Evolutionary conservation across 2,329 filamentous ascomycete genomes (phyloP).

Genomic region (Leptographium galeiforme): DNA sequence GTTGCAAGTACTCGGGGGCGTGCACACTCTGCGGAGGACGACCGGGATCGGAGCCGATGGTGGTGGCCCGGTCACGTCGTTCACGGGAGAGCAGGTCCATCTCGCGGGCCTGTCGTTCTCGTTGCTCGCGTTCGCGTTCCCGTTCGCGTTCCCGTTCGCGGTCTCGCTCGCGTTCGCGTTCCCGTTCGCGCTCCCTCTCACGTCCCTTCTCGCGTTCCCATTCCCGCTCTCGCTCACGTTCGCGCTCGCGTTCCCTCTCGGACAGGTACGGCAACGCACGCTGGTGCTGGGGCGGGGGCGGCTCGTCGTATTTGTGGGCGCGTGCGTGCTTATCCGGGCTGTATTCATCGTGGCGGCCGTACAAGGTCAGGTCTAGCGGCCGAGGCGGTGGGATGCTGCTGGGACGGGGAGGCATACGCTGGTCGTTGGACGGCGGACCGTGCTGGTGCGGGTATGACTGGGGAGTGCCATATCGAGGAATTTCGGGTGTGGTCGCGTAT

Average conservation of each 20-base stretch:
- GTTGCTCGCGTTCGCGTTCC: constrained; percentile 25
- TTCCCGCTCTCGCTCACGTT: constrained; percentile 17
- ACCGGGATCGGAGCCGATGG: constrained; percentile 6
- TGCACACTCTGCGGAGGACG: constrained; percentile 30
- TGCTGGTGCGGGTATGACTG: constrained; percentile 37
- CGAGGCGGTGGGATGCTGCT: constrained; percentile 31
- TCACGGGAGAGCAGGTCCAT: constrained; percentile 17
- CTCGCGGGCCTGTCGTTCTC: constrained; percentile 18
- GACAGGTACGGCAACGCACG: constrained; percentile 27
- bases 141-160: constrained; percentile 18
- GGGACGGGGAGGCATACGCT: constrained; percentile 31
- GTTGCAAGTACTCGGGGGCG: constrained; percentile 27
- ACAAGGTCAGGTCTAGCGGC: constrained; percentile 32
- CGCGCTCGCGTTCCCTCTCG: constrained; percentile 26
- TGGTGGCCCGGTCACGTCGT: constrained; percentile 25
- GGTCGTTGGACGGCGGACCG: constrained; percentile 31
- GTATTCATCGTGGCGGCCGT: constrained; percentile 40
- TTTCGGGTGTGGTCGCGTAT: constrained; percentile 33
- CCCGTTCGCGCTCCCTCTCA: constrained; percentile 14
- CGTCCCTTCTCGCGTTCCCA: constrained; percentile 26
- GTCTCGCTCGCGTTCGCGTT: constrained; percentile 8
- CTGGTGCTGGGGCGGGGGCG: constrained; percentile 1
- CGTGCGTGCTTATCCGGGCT: constrained; percentile 34
- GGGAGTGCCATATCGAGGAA: constrained; percentile 45
- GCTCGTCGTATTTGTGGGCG: constrained; percentile 34